These are phyloP conservation scores for Vickermania ingenoplastis DNA, from an alignment of 208 protist genomes.

Conservation along the genomic window DNA sequence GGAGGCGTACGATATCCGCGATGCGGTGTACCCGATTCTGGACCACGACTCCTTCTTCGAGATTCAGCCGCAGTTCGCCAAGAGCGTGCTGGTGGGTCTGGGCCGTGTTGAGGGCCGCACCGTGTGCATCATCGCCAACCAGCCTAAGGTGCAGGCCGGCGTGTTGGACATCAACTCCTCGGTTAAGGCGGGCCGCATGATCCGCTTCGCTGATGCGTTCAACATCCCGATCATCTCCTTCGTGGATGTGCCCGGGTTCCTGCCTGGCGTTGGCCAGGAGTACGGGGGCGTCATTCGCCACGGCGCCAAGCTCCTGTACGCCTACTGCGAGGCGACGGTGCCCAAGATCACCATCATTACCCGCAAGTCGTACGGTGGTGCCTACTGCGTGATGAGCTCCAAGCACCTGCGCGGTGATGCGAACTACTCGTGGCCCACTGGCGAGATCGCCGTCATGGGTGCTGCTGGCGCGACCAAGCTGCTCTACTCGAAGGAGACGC, in stretches of 20 bases:
- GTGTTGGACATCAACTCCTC: slow-evolving; percentile 89
- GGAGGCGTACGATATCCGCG: slow-evolving; percentile 91
- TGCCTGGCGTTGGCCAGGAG: slow-evolving; percentile 87
- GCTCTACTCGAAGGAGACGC: slow-evolving; percentile 59
- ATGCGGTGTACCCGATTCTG: slow-evolving; percentile 79
- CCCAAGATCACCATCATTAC: slow-evolving; percentile 95
- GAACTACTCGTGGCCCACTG: slow-evolving; percentile 94
- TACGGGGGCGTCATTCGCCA: slow-evolving; percentile 95
- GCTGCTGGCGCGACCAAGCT: slow-evolving; percentile 91
- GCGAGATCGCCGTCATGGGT: slow-evolving; percentile 96
- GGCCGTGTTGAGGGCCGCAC: slow-evolving; percentile 84
- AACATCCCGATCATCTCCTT: slow-evolving; percentile 96
- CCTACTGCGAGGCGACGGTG: slow-evolving; percentile 95
- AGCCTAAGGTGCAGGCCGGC: slow-evolving; percentile 90
- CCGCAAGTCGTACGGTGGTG: slow-evolving; percentile 95
- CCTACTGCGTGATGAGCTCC: slow-evolving; percentile 95
- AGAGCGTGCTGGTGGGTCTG: slow-evolving; percentile 94
- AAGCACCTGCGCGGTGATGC: slow-evolving; percentile 92
- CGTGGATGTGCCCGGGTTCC: slow-evolving; percentile 95
- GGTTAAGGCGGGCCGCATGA: slow-evolving; percentile 90
- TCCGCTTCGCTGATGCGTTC: slow-evolving; percentile 96
- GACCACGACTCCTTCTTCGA: slow-evolving; percentile 92
- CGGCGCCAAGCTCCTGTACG: slow-evolving; percentile 96
- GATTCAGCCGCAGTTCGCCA: slow-evolving; percentile 90
- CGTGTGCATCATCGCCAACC: slow-evolving; percentile 93